Evolutionary conservation across 495 filamentous ascomycete species (phyloP), one percentile per base, ranked within the genome.

Genomic region (Penicillium simplicissimum): DNA sequence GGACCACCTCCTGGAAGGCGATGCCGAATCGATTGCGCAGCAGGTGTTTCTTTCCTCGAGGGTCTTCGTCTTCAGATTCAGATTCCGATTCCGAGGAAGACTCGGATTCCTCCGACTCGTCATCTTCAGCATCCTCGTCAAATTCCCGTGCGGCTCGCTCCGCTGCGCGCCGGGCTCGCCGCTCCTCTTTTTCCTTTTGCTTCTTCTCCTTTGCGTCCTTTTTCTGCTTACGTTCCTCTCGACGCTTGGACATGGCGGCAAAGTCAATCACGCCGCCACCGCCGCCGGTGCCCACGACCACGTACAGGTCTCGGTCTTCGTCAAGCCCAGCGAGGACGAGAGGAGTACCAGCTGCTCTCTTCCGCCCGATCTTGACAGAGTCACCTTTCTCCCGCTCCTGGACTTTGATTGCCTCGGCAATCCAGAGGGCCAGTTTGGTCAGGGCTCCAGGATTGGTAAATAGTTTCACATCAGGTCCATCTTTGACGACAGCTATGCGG

Each of bases 1-100:
- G 85, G 21, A 96, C 90, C 8, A 98, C 96, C 68, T 96, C 93
- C 70, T 97, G 92, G 76, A 98, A 98, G 10, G 96, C 95, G 70
- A 88, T 91, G 13, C 94, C 96, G 66, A 98, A 98, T 49, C 87
- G 85, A 74, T 98, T 98, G 55, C 88, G 76, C 9, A 91, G 87
- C 45, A 88, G 87, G 23, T 89, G 87, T 55, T 83, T 84, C 42
- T 85, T 82, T 35, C 77, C 76, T 8, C 62, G 67, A 14, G 72
- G 74, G 42, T 85, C 84, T 19, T 88, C 88, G 8, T 90, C 88
- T 7, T 84, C 87, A 34, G 83, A 81, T 1, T 81, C 87, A 31
- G 83, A 81, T 1, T 81, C 82, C 5, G 82, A 84, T 34, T 81
- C 77, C 0, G 81, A 81, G 13, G 84, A 83, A 0, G 85, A 85